Conservation (phyloP, 805 yeast species). For the Sungouiozyma intestinalis region DNA sequence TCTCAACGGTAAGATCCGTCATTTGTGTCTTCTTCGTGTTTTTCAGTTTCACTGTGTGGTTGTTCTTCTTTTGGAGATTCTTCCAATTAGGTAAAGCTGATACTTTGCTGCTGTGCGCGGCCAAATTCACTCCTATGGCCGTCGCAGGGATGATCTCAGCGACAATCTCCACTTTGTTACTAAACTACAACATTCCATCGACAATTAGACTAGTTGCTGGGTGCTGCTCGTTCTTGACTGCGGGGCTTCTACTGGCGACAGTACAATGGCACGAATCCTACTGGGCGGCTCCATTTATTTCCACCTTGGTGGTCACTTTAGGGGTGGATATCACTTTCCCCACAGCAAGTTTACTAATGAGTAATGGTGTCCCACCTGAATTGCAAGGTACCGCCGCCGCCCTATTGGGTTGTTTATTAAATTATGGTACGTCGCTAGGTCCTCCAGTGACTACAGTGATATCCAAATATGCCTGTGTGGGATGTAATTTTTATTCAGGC, state of each 20-base stretch:
- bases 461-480: slow-evolving; percentile 5
- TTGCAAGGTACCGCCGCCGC: slow-evolving; percentile 65
- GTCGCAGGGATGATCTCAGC: slow-evolving; percentile 46
- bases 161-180: slow-evolving; percentile 9
- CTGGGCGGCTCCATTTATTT: slow-evolving; percentile 46
- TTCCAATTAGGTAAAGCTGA: slow-evolving; percentile 35
- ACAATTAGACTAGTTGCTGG: slow-evolving; percentile 5
- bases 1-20: slow-evolving; percentile 2
- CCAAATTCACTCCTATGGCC: slow-evolving; percentile 33
- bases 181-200: slow-evolving; percentile 4
- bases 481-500: slow-evolving; percentile 1
- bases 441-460: slow-evolving; percentile 49
- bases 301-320: slow-evolving; percentile 41
- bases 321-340: slow-evolving; percentile 68
- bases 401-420: slow-evolving; percentile 48
- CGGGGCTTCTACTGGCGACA: slow-evolving; percentile 35
- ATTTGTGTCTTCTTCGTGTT: slow-evolving; percentile 32
- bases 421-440: slow-evolving; percentile 53
- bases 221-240: neutral
- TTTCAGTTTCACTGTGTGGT: slow-evolving; percentile 48
- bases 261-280: slow-evolving; percentile 44
- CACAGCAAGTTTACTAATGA: slow-evolving; percentile 48
- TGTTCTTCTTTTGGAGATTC: slow-evolving; percentile 42
- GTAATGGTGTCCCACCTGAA: slow-evolving; percentile 41
- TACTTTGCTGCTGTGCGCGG: slow-evolving; percentile 34